Conservation (phyloP, 176 grass and related monocot genomes). For the barley (Hordeum vulgare) region DNA sequence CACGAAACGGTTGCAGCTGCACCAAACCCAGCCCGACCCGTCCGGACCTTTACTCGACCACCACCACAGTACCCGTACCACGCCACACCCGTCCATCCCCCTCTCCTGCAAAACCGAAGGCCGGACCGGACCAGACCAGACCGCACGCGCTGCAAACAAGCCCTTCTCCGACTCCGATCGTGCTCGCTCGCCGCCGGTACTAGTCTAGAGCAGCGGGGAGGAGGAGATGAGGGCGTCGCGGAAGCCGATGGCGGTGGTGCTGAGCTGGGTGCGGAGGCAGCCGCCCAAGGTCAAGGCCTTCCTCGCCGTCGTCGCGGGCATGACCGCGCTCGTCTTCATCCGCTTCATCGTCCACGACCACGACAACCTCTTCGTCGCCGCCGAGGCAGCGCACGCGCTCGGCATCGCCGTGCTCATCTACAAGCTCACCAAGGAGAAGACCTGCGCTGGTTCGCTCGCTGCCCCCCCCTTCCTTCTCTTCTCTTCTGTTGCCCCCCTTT, state of each 20-base stretch:
- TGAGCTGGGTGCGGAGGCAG: conserved; percentile 75
- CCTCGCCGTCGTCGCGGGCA: conserved; percentile 83
- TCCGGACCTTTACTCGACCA: neutral
- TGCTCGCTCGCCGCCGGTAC: neutral
- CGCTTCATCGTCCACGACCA: conserved; percentile 98
- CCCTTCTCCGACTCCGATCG: conserved; percentile 21
- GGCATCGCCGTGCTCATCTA: conserved; percentile 85
- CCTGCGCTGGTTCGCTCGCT: conserved; percentile 69
- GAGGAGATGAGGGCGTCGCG: conserved; percentile 52
- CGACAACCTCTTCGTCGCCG: conserved; percentile 93
- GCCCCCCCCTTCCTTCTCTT: too few species aligned
- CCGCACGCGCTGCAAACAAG: neutral
- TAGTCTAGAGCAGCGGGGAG: neutral
- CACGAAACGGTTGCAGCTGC: conserved; percentile 27
- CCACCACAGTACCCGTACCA: neutral
- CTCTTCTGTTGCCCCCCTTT: neutral
- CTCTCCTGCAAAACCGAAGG: neutral
- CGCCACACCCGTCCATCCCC: neutral
- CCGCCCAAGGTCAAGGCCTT: conserved; percentile 98
- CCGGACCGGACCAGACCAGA: too few species aligned
- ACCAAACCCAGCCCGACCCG: conserved; percentile 12
- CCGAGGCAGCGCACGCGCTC: conserved; percentile 81
- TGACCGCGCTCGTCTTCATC: conserved; percentile 89
- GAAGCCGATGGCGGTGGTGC: conserved; percentile 40
- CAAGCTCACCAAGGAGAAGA: conserved; percentile 98